Evolutionary conservation across 169 alveolate species (phyloP), one percentile per base, ranked within the genome.

Genomic region (Plasmodium gonderi): DNA sequence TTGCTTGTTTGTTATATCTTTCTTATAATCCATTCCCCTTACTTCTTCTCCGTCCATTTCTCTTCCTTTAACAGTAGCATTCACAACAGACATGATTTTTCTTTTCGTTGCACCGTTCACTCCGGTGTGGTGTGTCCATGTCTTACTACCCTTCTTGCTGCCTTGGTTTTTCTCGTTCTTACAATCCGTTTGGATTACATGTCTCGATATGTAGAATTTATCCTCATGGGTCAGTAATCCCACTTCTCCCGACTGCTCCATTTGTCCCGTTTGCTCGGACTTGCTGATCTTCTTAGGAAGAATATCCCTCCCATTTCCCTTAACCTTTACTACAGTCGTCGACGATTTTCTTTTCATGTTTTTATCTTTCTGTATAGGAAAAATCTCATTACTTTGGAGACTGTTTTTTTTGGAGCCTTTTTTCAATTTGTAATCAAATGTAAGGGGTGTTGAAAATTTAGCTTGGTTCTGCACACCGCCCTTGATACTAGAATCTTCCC

Each of bases 371-470:
- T 80, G 79, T 11, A 67, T 17, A 2, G 17, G 7, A 4, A 60
- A 14, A 23, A 38, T 76, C 23, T 83, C 67, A 11, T 20, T 60
- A 23, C 77, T 83, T 60, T 83, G 81, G 11, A 83, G 17, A 60
- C 54, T 69, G 9, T 72, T 83, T 29, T 83, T 83, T 51, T 76
- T 69, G 40, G 65, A 20, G 17, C 44, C 67, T 36, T 72, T 83
- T 83, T 83, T 83, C 29, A 20, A 33, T 40, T 83, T 83, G 14
- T 64, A 36, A 72, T 83, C 92, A 51, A 45, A 68, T 9, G 81
- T 8, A 23, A 72, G 40, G 11, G 83, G 60, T 8, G 92, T 64
- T 6, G 85, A 36, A 2, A 36, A 60, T 49, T 83, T 4, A 26
- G 74, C 31, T 20, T 31, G 26, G 67, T 26, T 1, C 23, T 40